phyloP scores from a whole-genome alignment of 306 rosid genomes.

The Castanea sativa region DNA sequence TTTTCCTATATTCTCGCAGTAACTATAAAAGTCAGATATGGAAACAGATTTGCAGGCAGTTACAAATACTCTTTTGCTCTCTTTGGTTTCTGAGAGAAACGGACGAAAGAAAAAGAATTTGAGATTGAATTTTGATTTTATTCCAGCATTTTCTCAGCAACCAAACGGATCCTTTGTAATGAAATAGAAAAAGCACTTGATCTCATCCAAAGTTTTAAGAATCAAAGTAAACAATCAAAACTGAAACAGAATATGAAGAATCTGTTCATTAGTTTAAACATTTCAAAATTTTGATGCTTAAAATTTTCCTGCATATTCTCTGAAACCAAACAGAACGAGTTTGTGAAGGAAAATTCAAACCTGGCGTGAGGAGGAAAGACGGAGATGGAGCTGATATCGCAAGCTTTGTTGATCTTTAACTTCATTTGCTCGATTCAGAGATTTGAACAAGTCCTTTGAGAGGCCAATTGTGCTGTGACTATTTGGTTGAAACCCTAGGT shows the following conservation, averaged over 20 bases:
- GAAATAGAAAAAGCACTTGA: background rate
- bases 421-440: slow-evolving; percentile 29
- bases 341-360: slow-evolving; percentile 16
- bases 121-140: background rate
- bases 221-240: background rate
- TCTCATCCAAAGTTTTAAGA: background rate
- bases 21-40: background rate
- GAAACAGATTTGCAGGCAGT: background rate
- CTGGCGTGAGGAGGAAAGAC: slow-evolving; percentile 80
- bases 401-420: slow-evolving; percentile 87
- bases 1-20: no score
- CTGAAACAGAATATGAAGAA: background rate
- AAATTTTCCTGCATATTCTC: slow-evolving; percentile 4
- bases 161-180: slow-evolving; percentile 11
- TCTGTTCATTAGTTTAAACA: background rate
- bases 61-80: background rate
- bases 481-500: background rate
- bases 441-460: background rate
- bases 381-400: slow-evolving; percentile 85
- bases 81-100: background rate
- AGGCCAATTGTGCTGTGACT: background rate
- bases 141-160: slow-evolving; percentile 16
- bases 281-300: background rate
- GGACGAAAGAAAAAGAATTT: background rate
- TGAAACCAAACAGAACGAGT: background rate